Evolutionary conservation across 2,329 filamentous ascomycete species (phyloP), one percentile per base, ranked within the genome.

Genomic region (Tolypocladium album): DNA sequence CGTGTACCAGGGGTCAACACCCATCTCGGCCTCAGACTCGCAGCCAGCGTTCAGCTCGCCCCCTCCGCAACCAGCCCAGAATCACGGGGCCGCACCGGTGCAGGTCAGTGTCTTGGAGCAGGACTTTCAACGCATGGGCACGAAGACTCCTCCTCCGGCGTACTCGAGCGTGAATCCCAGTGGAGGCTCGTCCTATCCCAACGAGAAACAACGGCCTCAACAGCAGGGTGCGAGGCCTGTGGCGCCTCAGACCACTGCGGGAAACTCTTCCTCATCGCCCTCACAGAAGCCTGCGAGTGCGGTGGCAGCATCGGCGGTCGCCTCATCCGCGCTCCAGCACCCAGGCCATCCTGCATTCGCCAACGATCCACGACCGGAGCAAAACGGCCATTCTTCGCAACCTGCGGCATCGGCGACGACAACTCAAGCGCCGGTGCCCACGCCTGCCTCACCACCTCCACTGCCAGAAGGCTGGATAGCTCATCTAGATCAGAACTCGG

Each of bases 401-500:
- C 74, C 78, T 0, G 74, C 78, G 39, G 70, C 78, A 5, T 47
- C 66, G 39, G 67, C 79, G n/a, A 74, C 79, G 13, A 63, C 70
- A 22, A 66, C 71, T 27, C 69, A 70, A 50, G 59, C 67, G 55
- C 76, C 84, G 31, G 83, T 88, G 1, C 90, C 90, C 38, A 84
- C 88, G 1, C 90, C 90, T 39, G 85, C 88, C 34, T 96, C 92
- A 20, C 94, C 94, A 39, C 94, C 94, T 27, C 94, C 93, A 2
- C 81, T 99, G 20, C 94, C 94, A 7, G 94, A 99, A 76, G 94
- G 94, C 40, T 99, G 94, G 94, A 97, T 99, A 69, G 91, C 94
- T 24, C 94, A 97, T 72, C 81, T 97, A 5, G 94, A 99, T 71
- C 89, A 91, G 65, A 96, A 89, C 70, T 97, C 93, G 2, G 94